Percentiles rank a stretch among this genome's conserved stretches.
Evolutionary conservation across 805 yeast genomes (phyloP).

Genomic region (Cyberlindnera mrakii): DNA sequence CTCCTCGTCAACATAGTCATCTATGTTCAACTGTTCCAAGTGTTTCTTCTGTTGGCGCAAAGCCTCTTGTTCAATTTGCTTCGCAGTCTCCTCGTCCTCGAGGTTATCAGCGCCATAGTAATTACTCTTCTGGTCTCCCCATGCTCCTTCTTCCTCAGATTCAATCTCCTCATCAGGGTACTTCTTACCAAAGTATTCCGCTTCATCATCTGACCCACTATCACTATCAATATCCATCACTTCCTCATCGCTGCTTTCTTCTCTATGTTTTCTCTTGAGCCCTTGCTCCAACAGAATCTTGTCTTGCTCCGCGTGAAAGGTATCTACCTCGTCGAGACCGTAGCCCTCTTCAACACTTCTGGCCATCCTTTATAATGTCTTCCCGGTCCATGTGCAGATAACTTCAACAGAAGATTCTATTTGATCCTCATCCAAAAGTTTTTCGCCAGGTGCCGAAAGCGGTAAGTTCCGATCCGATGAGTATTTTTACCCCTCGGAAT

Average conservation of each 20-base stretch:
- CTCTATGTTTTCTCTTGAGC: slow-evolving; percentile 30
- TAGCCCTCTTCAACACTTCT: slow-evolving; percentile 25
- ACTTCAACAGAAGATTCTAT: no score
- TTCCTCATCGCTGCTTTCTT: slow-evolving; percentile 46
- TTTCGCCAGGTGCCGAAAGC: background rate
- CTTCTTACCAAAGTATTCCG: slow-evolving; percentile 27
- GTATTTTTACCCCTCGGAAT: background rate
- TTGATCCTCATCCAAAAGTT: background rate
- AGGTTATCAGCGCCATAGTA: slow-evolving; percentile 50
- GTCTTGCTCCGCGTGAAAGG: slow-evolving; percentile 56
- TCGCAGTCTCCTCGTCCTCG: slow-evolving; percentile 65
- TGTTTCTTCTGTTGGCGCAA: slow-evolving; percentile 77
- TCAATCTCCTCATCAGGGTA: slow-evolving; percentile 25
- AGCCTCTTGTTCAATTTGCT: slow-evolving; percentile 82
- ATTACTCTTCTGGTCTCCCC: slow-evolving; percentile 39
- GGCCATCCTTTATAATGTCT: background rate
- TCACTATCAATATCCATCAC: slow-evolving; percentile 36
- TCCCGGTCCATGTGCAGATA: background rate
- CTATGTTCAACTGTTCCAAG: slow-evolving; percentile 67
- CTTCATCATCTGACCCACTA: slow-evolving; percentile 28
- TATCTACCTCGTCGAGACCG: slow-evolving; percentile 64
- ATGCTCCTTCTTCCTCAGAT: slow-evolving; percentile 36
- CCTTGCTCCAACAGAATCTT: slow-evolving; percentile 48
- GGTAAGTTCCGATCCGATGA: background rate
- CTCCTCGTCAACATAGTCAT: slow-evolving; percentile 72